Evolutionary conservation across 108 stramenopile genomes (phyloP).

Genomic region (Parietichytrium sp.): DNA sequence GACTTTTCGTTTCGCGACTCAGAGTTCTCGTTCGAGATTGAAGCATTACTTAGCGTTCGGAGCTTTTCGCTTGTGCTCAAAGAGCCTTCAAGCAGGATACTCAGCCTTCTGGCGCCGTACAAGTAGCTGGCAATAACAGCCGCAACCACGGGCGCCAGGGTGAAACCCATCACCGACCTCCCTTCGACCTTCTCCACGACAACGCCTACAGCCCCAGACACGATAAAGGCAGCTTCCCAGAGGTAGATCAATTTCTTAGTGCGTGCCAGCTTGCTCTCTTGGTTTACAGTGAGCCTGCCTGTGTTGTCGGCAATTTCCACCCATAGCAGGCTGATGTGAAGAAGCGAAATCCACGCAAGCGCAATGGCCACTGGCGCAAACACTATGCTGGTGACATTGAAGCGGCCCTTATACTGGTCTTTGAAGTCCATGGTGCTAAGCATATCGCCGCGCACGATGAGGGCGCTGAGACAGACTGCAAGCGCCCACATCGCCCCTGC

Average conservation of each 20-base stretch:
- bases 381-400: not conserved
- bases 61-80: too few species aligned
- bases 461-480: not conserved
- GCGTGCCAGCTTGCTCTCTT: not conserved
- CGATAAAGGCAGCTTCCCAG: not conserved
- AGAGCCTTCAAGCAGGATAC: too few species aligned
- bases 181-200: not conserved
- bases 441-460: not conserved
- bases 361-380: not conserved
- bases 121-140: not conserved
- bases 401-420: constrained; percentile 13
- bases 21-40: too few species aligned
- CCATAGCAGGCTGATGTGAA: constrained; percentile 7
- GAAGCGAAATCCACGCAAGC: not conserved
- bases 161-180: not conserved
- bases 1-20: too few species aligned
- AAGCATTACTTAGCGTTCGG: too few species aligned
- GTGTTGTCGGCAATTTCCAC: not conserved
- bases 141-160: not conserved
- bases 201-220: not conserved
- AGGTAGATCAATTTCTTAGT: not conserved
- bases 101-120: not conserved
- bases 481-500: not conserved
- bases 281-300: too few species aligned
- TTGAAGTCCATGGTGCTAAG: constrained; percentile 8